Base-by-base conservation (phyloP, 2,329 filamentous ascomycete genomes). In the Chrysoporthe puriensis region DNA sequence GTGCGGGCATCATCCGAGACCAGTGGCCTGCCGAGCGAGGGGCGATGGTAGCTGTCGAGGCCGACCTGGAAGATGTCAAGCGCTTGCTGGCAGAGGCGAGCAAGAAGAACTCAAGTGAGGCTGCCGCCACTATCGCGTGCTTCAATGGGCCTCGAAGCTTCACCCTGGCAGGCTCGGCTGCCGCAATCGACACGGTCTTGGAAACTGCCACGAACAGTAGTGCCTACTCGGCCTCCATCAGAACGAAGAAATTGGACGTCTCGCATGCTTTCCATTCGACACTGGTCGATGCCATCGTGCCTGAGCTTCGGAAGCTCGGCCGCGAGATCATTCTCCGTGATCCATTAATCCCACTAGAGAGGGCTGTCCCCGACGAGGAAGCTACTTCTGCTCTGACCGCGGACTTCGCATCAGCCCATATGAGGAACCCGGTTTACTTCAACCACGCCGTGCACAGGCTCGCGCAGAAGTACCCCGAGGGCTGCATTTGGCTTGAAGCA, bases 251-350 rank as follows among this genome's bases (percentile, higher is more conserved):
- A 3, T 76, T 86, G 0, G 75, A 79, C 16, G 80, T 83, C 1
- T 81, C 82, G 0, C 78, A 85, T 66, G 83, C 80, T 0, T 85
- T 84, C 71, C 83, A 85, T 70, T 85, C 79, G 0, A 62, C 65
- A 0, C 73, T 85, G 0, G 78, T 81, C 0, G 80, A 84, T 13
- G 0, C 62, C 68, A 0, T 84, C 0, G 63, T 78, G 13, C 13
- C 60, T 43, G 5, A 9, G 2, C 80, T 66, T 81, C 26, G 32
- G 78, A 79, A 60, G 79, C 3, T 72, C 76, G 14, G 50, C 2
- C 79, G 71, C 0, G 70, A 40, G 0, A 6, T 83, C 0, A 71
- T 58, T 0, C 82, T 81, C 70, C 61, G 72, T 0, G 46, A 77
- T 7, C 73, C 77, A 0, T 54, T 7, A 0, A 79, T 83, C 52